Evolutionary conservation across 345 rosid genomes (phyloP), one percentile per base, ranked within the genome.

Genomic region (Geranium rotundifolium): DNA sequence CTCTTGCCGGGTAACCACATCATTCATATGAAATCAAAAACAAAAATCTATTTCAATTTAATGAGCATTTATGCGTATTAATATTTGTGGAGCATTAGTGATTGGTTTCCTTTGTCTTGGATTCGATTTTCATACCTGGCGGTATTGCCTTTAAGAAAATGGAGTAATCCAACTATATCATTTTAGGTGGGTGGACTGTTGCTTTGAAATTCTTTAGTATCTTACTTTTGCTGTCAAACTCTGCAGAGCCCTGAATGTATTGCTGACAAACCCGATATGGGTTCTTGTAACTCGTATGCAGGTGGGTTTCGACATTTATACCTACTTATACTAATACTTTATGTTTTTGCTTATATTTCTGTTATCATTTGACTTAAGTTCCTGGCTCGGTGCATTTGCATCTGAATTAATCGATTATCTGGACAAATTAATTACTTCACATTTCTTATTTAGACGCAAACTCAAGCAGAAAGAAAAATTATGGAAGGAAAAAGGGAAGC

Each of bases 241-340:
- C 39, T 69, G 75, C 79, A 85, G 90, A 69, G 77, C 88, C 54
- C 71, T 85, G 75, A 85, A 85, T 77, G 91, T 85, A 17, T 69
- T 82, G 71, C 69, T 85, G 59, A 85, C 88, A 54, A 81, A 27
- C 50, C 91, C 88, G 0, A 81, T 82, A 56, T 85, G 91, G 88
- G 86, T 85, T 61, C 87, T 85, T 23, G 84, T 85, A 55, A 85
- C 84, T 29, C 88, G 91, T 15, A 85, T 85, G 88, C 86, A 82
- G 90, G 90, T 85, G 59, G 34, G 34, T 23, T 56, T 65, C 27
- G 27, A 23, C 27, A 23, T 23, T 23, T 19, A 23, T 0, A 23
- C 27, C 1, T 23, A 23, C 27, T 23, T 23, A 23, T 23, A 23
- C 27, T 23, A 23, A 23, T 23, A 23, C 27, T 23, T 23, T 23